Conservation (phyloP, 2,329 filamentous ascomycete species). For the Stachybotrys chartarum region DNA sequence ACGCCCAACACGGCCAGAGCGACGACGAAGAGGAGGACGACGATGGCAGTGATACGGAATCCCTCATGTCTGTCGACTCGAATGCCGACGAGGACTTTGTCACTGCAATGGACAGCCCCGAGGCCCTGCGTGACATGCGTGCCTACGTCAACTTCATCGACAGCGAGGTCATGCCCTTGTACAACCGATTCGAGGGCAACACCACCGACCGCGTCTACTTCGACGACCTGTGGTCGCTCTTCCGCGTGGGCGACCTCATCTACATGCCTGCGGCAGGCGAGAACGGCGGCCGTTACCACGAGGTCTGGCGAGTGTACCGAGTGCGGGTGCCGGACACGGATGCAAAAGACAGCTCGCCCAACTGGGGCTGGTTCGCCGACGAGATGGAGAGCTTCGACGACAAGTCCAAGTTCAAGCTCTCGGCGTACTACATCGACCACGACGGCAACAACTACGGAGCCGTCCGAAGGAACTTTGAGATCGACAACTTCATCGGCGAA, state of each 20-base stretch:
- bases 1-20: constrained; percentile 9
- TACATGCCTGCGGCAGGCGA: constrained; percentile 29
- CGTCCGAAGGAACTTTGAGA: constrained; percentile 27
- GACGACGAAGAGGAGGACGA: constrained; percentile 4
- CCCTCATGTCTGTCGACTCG: constrained; percentile 27
- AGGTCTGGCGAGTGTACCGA: constrained; percentile 30
- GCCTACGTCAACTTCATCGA: constrained; percentile 38
- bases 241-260: constrained; percentile 31
- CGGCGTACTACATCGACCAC: constrained; percentile 34
- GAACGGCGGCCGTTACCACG: constrained; percentile 27
- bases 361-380: constrained; percentile 24
- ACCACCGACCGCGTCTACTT: constrained; percentile 25
- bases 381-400: constrained; percentile 19
- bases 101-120: constrained; percentile 28
- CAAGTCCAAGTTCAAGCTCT: constrained; percentile 25
- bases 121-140: constrained; percentile 32
- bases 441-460: constrained; percentile 30
- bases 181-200: constrained; percentile 18
- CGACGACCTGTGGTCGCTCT: constrained; percentile 35
- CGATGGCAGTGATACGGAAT: constrained; percentile 21
- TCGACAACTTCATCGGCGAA: constrained; percentile 29
- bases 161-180: constrained; percentile 30
- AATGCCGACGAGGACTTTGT: constrained; percentile 27
- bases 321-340: constrained; percentile 21
- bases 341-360: constrained; percentile 13